Evolutionary conservation across 345 rosid genomes (phyloP), one percentile per base, ranked within the genome.

Genomic region (Ailanthus altissimus): DNA sequence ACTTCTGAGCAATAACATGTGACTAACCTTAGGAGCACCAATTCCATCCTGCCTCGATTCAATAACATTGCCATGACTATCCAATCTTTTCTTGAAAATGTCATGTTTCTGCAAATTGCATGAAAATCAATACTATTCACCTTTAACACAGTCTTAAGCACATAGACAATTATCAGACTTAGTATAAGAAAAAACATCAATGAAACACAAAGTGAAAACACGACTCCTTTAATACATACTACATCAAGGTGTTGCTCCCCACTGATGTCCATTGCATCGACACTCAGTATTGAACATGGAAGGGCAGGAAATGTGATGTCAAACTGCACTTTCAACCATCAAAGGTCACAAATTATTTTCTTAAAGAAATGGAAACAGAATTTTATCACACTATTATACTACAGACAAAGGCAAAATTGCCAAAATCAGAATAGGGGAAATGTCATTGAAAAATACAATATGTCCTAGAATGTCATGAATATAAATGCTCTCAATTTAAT

Each of bases 171-270:
- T 40, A 38, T 38, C 46, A 79, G 10, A 47, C 28, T 11, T 13
- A 45, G n/a, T 62, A 51, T 2, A 16, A 50, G 40, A 61, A 12
- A 43, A 47, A 59, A 38, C 23, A 4, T 32, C 47, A 59, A 49
- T 16, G 58, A 51, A 50, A 58, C 32, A n/a, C 42, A 13, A 26
- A 67, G 61, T 14, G 10, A 70, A 40, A 76, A 61, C 47, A 9
- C 28, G 42, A 8, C 60, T 70, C 40, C 53, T n/a, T 51, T 10
- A 54, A 74, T 65, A 85, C 91, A 73, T 85, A 96, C 99, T 81
- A 96, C 94, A 79, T 96, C 99, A 81, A 96, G 96, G 85, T 93
- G 99, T 59, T 93, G 93, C 86, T 91, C 97, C 73, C 98, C 98
- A 74, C 99, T 93, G 83, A 91, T 90, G 84, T 96, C 99, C 94